Evolutionary conservation across 2,329 filamentous ascomycete species (phyloP).

Genomic region (Fusarium tuaranense): DNA sequence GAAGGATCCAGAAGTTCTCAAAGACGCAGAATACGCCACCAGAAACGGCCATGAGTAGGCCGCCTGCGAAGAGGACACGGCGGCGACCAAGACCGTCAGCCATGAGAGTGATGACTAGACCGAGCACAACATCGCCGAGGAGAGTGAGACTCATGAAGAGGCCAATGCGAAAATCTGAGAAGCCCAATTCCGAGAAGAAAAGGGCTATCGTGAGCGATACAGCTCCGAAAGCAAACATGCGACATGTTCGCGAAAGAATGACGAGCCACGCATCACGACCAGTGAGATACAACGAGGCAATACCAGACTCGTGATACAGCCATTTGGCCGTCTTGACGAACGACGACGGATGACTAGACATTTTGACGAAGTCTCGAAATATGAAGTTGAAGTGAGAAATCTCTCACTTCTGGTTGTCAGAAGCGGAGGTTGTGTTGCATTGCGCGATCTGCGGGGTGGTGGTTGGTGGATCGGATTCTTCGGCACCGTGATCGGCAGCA

Average conservation of each 20-base stretch:
- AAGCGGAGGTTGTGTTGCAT: slow-evolving; percentile 5
- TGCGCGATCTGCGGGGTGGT: slow-evolving; percentile 24
- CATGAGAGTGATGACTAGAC: slow-evolving; percentile 67
- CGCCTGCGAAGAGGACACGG: slow-evolving; percentile 64
- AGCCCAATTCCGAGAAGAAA: slow-evolving; percentile 67
- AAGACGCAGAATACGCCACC: slow-evolving; percentile 65
- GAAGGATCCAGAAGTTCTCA: slow-evolving; percentile 69
- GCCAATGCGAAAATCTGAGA: slow-evolving; percentile 70
- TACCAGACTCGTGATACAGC: slow-evolving; percentile 60
- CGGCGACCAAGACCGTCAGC: slow-evolving; percentile 70
- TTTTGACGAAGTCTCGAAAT: neutral
- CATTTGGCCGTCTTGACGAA: slow-evolving; percentile 34
- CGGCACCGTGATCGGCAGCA: slow-evolving; percentile 30
- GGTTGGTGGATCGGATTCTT: slow-evolving; percentile 23
- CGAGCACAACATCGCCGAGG: slow-evolving; percentile 69
- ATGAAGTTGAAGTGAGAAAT: neutral
- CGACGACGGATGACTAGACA: slow-evolving; percentile 22
- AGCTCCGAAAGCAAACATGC: slow-evolving; percentile 74
- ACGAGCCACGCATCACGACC: slow-evolving; percentile 52
- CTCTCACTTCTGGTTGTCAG: neutral
- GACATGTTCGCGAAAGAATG: slow-evolving; percentile 55
- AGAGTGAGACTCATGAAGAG: slow-evolving; percentile 75
- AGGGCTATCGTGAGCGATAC: slow-evolving; percentile 71
- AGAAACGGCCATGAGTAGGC: slow-evolving; percentile 67
- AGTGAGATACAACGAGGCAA: slow-evolving; percentile 58